Conservation (phyloP, 495 filamentous ascomycete species). For the Cudoniella acicularis region DNA sequence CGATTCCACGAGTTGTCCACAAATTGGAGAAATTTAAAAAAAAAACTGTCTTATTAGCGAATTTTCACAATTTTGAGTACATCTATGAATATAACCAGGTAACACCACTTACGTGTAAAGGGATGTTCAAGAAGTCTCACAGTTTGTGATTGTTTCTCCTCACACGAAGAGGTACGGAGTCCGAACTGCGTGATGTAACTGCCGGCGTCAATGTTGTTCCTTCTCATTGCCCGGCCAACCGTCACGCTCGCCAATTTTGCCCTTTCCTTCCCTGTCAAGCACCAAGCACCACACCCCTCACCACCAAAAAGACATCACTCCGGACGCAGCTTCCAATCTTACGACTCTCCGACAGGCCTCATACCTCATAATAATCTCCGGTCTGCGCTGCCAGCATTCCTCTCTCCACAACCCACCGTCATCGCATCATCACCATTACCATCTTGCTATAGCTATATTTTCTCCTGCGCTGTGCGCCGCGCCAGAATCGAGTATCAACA, state of each 20-base stretch:
- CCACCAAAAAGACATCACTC: not conserved
- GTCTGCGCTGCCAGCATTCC: conserved; percentile 8
- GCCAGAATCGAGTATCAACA: conserved; percentile 1
- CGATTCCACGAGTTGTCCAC: too few relatives aligned
- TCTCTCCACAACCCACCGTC: conserved; percentile 5
- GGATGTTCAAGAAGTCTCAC: too few relatives aligned
- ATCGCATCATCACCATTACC: conserved; percentile 1
- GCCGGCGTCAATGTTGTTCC: not conserved
- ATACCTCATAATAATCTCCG: conserved; percentile 17
- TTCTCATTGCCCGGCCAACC: not conserved
- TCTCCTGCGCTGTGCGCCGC: conserved; percentile 17
- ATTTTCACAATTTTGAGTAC: too few relatives aligned
- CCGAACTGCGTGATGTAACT: too few relatives aligned
- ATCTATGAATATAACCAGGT: too few relatives aligned
- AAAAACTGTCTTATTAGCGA: too few relatives aligned
- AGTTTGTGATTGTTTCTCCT: too few relatives aligned
- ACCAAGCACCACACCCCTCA: conserved; percentile 3
- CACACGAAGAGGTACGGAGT: too few relatives aligned
- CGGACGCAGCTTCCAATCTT: conserved; percentile 10
- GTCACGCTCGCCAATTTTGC: not conserved
- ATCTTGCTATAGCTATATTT: not conserved
- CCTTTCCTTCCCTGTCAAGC: not conserved
- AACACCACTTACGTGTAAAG: too few relatives aligned
- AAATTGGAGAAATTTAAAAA: too few relatives aligned
- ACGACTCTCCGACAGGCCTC: conserved; percentile 1